phyloP scores from a whole-genome alignment of 176 grass and related monocot genomes.

The Oryza meridionalis region DNA sequence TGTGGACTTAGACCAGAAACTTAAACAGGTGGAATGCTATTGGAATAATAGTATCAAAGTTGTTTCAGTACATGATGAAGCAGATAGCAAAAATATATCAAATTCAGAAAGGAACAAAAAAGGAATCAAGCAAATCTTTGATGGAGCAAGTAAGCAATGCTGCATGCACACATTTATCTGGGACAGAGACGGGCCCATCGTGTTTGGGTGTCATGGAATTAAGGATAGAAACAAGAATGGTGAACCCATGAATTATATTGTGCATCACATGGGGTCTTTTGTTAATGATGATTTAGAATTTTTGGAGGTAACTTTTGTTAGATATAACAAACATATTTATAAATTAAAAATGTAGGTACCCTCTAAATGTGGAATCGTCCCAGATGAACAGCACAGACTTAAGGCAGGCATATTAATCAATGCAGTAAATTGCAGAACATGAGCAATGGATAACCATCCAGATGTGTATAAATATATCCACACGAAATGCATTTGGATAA shows the following conservation, averaged over 20 bases:
- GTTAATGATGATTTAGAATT: not conserved
- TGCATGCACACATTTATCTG: not conserved
- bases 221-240: not conserved
- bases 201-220: not conserved
- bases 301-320: not conserved
- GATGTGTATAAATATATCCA: not conserved
- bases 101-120: not conserved
- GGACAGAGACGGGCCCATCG: not conserved
- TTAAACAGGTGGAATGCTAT: not conserved
- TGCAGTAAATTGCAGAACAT: not conserved
- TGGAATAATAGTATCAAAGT: not conserved
- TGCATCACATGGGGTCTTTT: not conserved
- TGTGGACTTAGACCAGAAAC: not conserved
- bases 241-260: not conserved
- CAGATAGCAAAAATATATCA: not conserved
- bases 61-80: not conserved
- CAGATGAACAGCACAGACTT: not conserved
- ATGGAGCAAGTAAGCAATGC: not conserved
- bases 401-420: not conserved
- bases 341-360: not conserved
- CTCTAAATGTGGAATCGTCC: not conserved
- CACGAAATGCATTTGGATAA: not conserved
- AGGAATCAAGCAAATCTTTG: not conserved
- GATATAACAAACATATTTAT: not conserved
- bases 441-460: not conserved